A percentile compares a stretch with the other conserved stretches of the same genome.
These are phyloP conservation scores for Apiosordaria backusii DNA, from an alignment of 495 filamentous ascomycete genomes.

Conservation along the genomic window DNA sequence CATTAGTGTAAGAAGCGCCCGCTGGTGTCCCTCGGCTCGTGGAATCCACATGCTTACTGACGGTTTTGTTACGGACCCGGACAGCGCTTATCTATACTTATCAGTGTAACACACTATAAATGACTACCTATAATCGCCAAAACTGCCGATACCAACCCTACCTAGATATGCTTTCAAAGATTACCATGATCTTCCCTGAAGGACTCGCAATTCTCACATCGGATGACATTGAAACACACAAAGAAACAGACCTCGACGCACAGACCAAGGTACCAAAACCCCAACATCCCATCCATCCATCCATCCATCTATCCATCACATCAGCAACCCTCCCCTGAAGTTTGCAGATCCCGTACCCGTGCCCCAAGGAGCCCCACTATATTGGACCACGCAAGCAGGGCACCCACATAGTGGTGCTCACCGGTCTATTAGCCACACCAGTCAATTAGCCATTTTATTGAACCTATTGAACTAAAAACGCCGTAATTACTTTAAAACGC, in stretches of 20 bases:
- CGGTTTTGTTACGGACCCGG: background rate
- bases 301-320: background rate
- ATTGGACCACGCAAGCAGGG: too few species aligned
- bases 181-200: too few species aligned
- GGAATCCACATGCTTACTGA: background rate
- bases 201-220: background rate
- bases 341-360: background rate
- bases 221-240: conserved; percentile 4
- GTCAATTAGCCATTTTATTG: too few species aligned
- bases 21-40: background rate
- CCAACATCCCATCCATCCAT: background rate
- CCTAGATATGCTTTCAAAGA: too few species aligned
- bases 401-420: too few species aligned
- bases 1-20: too few species aligned
- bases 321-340: background rate
- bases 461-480: too few species aligned
- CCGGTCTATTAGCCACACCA: too few species aligned
- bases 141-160: too few species aligned
- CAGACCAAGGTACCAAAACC: background rate
- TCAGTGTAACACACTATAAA: background rate
- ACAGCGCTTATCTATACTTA: background rate
- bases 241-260: background rate
- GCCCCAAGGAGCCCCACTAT: too few species aligned
- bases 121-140: too few species aligned
- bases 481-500: too few species aligned